Percentiles rank a stretch among this genome's conserved stretches.
Conservation (phyloP, 2,329 filamentous ascomycete genomes). For the Neofusicoccum kwambonambiense region DNA sequence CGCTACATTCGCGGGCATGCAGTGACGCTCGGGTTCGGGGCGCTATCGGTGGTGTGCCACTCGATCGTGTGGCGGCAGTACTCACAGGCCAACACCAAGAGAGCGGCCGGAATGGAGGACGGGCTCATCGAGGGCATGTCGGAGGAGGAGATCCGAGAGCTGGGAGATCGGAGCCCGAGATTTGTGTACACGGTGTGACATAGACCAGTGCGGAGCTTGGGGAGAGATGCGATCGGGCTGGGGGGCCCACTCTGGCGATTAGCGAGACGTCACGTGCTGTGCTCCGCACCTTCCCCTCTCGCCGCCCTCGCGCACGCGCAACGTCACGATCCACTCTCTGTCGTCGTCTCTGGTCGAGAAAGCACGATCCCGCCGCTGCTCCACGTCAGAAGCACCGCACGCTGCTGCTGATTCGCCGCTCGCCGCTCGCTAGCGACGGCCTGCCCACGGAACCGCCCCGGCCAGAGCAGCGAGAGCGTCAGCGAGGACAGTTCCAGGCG, state of each 20-base stretch:
- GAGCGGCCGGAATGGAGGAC: constrained; percentile 41
- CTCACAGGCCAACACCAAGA: constrained; percentile 37
- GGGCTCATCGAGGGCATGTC: constrained; percentile 39
- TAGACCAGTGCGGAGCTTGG: not conserved
- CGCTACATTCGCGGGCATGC: constrained; percentile 53
- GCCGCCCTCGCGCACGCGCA: not conserved
- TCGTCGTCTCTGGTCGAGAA: too few relatives aligned
- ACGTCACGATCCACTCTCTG: not conserved
- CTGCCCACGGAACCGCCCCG: too few relatives aligned
- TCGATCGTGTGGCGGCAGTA: constrained; percentile 41
- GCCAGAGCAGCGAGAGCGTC: too few relatives aligned
- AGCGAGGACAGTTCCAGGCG: too few relatives aligned
- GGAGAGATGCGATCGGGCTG: not conserved
- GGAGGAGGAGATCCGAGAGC: constrained; percentile 43
- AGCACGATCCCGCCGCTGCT: too few relatives aligned
- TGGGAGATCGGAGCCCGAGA: constrained; percentile 46
- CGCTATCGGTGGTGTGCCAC: constrained; percentile 38
- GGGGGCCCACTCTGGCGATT: too few relatives aligned
- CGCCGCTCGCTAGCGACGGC: too few relatives aligned
- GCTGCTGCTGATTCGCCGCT: too few relatives aligned
- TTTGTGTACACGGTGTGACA: constrained; percentile 41
- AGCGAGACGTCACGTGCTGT: not conserved
- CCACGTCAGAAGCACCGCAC: too few relatives aligned
- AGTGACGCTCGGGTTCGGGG: constrained; percentile 52
- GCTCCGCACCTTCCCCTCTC: not conserved